Percentiles rank a stretch among this genome's conserved stretches.
Conservation (phyloP, 2,329 filamentous ascomycete species). For the Trichoderma koningii region DNA sequence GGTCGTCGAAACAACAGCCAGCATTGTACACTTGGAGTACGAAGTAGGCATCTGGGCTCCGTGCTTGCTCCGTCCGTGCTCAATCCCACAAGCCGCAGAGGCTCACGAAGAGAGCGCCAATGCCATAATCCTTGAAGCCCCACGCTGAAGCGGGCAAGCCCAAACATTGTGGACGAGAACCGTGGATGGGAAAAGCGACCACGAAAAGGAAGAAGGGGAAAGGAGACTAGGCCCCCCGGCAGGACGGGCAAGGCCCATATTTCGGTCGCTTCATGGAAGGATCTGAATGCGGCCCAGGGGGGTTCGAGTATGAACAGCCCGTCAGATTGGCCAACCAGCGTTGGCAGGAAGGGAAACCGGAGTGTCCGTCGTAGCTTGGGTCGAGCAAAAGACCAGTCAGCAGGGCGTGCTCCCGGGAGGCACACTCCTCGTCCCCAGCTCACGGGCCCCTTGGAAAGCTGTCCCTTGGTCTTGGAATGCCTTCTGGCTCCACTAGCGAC, state of each 20-base stretch:
- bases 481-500: conserved; percentile 16
- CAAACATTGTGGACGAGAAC: conserved; percentile 12
- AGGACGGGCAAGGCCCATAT: neutral
- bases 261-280: conserved; percentile 33
- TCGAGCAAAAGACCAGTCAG: conserved; percentile 8
- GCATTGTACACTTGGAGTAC: no score
- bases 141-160: neutral
- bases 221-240: neutral
- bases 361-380: conserved; percentile 18
- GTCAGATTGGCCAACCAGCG: conserved; percentile 27
- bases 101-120: conserved; percentile 22
- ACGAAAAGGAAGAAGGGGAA: neutral
- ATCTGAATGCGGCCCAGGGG: conserved; percentile 33
- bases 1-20: conserved; percentile 25
- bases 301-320: conserved; percentile 30
- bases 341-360: conserved; percentile 18
- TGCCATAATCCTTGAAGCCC: conserved; percentile 12
- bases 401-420: neutral
- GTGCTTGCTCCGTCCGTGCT: conserved; percentile 31
- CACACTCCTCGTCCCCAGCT: conserved; percentile 10
- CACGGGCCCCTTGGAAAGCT: conserved; percentile 9
- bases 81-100: conserved; percentile 23
- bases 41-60: conserved; percentile 10
- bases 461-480: conserved; percentile 26
- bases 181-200: no score